Evolutionary conservation across 371 early-diverging fungal species (phyloP).

Genomic region (Mortierella sp.): DNA sequence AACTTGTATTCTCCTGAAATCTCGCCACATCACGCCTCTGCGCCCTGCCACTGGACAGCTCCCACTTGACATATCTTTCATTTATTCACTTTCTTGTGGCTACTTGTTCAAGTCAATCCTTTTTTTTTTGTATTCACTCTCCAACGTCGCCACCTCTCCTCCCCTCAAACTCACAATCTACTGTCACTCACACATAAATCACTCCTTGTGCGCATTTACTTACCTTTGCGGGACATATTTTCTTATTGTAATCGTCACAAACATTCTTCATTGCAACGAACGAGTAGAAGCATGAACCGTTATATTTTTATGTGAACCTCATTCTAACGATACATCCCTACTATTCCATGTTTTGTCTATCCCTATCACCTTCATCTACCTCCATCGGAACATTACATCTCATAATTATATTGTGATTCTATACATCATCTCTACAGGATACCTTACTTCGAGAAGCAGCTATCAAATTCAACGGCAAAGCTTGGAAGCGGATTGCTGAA

Average conservation of each 20-base stretch:
- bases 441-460: slow-evolving; percentile 41
- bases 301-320: not conserved
- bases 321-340: not conserved
- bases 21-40: not conserved
- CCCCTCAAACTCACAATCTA: not conserved
- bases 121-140: not conserved
- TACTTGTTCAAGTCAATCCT: not conserved
- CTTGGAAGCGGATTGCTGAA: slow-evolving; percentile 53
- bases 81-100: too few species aligned
- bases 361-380: not conserved
- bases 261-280: not conserved
- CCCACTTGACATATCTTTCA: not conserved
- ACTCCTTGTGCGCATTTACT: not conserved
- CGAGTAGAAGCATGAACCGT: not conserved
- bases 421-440: slow-evolving; percentile 20
- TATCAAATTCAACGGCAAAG: slow-evolving; percentile 52
- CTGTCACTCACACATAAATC: not conserved
- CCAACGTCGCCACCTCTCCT: not conserved
- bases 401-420: not conserved
- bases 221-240: not conserved
- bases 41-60: not conserved
- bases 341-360: not conserved
- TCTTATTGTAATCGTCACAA: not conserved
- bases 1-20: slow-evolving; percentile 5
- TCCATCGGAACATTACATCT: too few species aligned